Base-by-base conservation (phyloP, 139 green algal genomes). In the Micractinium conductrix region DNA sequence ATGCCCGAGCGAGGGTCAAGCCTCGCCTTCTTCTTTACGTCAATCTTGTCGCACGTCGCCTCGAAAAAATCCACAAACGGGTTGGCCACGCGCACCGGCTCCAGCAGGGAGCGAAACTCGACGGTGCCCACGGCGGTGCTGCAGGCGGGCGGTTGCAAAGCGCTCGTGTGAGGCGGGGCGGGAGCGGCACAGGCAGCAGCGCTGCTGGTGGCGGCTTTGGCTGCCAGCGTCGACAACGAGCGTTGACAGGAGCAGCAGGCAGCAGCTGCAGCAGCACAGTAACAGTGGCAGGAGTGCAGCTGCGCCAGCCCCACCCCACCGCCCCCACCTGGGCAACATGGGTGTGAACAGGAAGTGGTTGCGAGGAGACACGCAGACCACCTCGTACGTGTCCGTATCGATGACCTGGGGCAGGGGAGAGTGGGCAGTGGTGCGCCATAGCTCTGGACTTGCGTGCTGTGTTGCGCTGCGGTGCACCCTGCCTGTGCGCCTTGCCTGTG, bases 261-360 rank as follows among this genome's bases (percentile, higher is more conserved):
- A 63, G 58, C 17, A 67, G 58, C 58, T 67, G 58, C 55, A 63
- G 4, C 58, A 4, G n/a, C n/a, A n/a, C n/a, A n/a, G n/a, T n/a
- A n/a, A n/a, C n/a, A n/a, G n/a, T n/a, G n/a, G n/a, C n/a, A n/a
- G n/a, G n/a, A n/a, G n/a, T n/a, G n/a, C n/a, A n/a, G n/a, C n/a
- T n/a, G n/a, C n/a, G n/a, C n/a, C n/a, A n/a, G n/a, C n/a, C n/a
- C n/a, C n/a, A n/a, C n/a, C n/a, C n/a, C n/a, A n/a, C n/a, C n/a
- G n/a, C n/a, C n/a, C 53, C 19, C 8, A 62, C 53, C 53, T 62
- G 53, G 53, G 53, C 53, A 62, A 21, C 53, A 62, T 62, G 73
- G 93, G 93, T 8, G 93, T 96, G 89, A 96, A 96, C 28, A 96
- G 24, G 63, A 96, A 95, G 88, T 92, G 83, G 84, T 95, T 96